Evolutionary conservation across 176 grass and related monocot genomes (phyloP), one percentile per base, ranked within the genome.

Genomic region (Calamus simplicifolius): DNA sequence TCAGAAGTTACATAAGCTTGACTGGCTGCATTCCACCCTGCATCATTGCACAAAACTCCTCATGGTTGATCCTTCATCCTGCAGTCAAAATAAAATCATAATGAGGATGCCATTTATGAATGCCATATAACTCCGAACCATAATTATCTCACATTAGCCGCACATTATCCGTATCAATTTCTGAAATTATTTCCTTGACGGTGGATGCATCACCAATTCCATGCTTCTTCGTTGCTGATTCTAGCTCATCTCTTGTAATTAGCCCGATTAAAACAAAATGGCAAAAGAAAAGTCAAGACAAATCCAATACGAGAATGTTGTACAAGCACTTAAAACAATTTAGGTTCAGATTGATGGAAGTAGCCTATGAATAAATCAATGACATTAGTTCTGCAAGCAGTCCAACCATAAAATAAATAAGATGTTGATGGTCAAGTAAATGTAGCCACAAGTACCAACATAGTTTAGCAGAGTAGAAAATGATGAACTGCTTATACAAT

Each of bases 11-110:
- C 58, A 89, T 81, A 19, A 91, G 92, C 72, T 66, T 85, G 55
- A 79, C 69, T 17, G 93, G 93, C 68, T 88, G 87, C 75, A 76
- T 52, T 38, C 87, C 93, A 27, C 87, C 81, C 82, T 79, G 88
- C 93, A 98, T 98, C 93, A 98, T 98, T n/a, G 93, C 73, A 2
- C 88, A 90, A 73, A 98, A 98, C 62, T 98, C 93, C 19, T 92
- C 87, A 3, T 98, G 92, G 72, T 98, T 98, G 8, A 98, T 98
- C 62, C 88, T 87, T 63, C 93, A 76, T 98, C 93, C 93, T 43
- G 35, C 35, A 43, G 35, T 43, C 35, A 49, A 25, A 49, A 52
- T 26, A 4, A 27, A 8, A 51, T 49, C 14, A 26, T 23, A 21
- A 27, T 50, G 48, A 19, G 4, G 27, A 14, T 18, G 4, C 21